A percentile compares a stretch with the other conserved stretches of the same genome.
These are phyloP conservation scores for Trichoderma parareesei DNA, from an alignment of 495 filamentous ascomycete genomes.

Conservation along the genomic window DNA sequence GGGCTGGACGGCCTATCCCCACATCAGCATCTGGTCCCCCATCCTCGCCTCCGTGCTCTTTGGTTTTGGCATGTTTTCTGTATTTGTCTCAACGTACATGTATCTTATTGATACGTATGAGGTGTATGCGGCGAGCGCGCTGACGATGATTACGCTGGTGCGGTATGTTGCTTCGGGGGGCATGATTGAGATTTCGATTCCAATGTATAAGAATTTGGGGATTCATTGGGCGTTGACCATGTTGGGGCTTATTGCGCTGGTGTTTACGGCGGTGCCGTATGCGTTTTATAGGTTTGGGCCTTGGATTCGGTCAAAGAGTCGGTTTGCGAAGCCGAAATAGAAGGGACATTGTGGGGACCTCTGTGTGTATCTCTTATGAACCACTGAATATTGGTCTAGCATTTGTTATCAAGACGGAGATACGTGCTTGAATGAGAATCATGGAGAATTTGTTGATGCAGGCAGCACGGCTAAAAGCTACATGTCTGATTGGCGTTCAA, in stretches of 20 bases:
- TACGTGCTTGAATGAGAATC: too few relatives aligned
- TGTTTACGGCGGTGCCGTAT: not conserved
- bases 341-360: not conserved
- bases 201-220: constrained; percentile 28
- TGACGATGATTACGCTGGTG: constrained; percentile 43
- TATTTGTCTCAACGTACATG: constrained; percentile 44
- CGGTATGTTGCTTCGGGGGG: constrained; percentile 45
- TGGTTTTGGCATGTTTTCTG: constrained; percentile 21
- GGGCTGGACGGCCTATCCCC: constrained; percentile 45
- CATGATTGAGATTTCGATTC: constrained; percentile 32
- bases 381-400: not conserved
- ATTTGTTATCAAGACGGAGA: too few relatives aligned
- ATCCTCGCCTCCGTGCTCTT: constrained; percentile 26
- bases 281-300: not conserved
- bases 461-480: too few relatives aligned
- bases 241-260: constrained; percentile 20
- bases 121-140: constrained; percentile 32
- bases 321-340: not conserved
- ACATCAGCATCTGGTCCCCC: constrained; percentile 34
- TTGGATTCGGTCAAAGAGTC: constrained; percentile 7
- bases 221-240: constrained; percentile 31
- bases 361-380: too few relatives aligned
- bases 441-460: too few relatives aligned
- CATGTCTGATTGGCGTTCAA: too few relatives aligned
- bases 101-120: constrained; percentile 52